Conservation (phyloP, 2,329 filamentous ascomycete species). For the Plectosphaerella sp. region DNA sequence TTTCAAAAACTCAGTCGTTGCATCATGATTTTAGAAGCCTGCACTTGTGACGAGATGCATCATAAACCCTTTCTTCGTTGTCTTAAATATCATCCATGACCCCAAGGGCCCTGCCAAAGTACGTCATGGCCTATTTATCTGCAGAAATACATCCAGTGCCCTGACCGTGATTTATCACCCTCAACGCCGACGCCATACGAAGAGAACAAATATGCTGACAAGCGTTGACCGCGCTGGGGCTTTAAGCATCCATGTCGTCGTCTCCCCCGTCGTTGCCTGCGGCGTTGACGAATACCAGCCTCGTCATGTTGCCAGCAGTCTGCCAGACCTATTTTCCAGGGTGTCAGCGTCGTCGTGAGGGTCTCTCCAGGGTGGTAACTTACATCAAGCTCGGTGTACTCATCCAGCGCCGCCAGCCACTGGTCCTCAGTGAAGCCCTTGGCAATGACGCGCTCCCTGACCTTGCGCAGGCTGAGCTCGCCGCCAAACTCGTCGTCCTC, state of each 20-base stretch:
- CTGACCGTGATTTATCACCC: no score
- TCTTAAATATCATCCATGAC: neutral
- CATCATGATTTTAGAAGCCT: neutral
- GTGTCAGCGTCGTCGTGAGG: conserved; percentile 28
- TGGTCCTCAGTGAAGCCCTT: conserved; percentile 97
- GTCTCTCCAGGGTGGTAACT: conserved; percentile 39
- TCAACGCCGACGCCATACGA: neutral
- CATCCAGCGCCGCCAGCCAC: conserved; percentile 78
- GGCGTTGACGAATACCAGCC: conserved; percentile 66
- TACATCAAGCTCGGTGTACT: conserved; percentile 86
- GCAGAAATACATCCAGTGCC: no score
- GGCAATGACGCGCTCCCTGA: conserved; percentile 86
- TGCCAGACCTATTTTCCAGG: conserved; percentile 62
- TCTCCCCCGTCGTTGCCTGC: conserved; percentile 10
- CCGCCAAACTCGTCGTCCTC: conserved; percentile 49
- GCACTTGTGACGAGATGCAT: neutral
- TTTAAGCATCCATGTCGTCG: neutral
- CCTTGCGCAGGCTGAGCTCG: conserved; percentile 82
- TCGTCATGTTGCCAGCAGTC: conserved; percentile 65
- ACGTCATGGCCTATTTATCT: neutral
- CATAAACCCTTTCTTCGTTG: neutral
- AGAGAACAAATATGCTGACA: no score
- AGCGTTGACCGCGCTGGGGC: no score
- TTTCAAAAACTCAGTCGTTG: neutral
- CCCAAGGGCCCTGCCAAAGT: neutral